Evolutionary conservation across 805 yeast species (phyloP).

Genomic region (Candida schatavii): DNA sequence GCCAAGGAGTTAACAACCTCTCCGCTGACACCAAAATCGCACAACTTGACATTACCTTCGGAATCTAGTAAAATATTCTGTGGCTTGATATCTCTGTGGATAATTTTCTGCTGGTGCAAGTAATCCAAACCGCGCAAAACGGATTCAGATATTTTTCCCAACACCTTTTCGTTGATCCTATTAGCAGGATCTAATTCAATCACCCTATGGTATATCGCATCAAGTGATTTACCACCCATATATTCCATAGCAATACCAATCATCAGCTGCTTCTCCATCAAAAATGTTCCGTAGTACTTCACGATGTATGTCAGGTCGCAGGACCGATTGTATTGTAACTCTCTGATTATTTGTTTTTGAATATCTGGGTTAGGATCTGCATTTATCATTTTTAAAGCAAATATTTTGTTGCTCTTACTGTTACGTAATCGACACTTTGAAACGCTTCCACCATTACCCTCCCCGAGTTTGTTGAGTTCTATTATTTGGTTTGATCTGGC

Average conservation of each 20-base stretch:
- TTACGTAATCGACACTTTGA: slow-evolving; percentile 65
- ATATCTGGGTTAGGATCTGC: slow-evolving; percentile 81
- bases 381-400: slow-evolving; percentile 78
- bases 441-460: slow-evolving; percentile 93
- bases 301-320: slow-evolving; percentile 86
- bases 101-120: slow-evolving; percentile 80
- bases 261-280: slow-evolving; percentile 70
- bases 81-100: slow-evolving; percentile 95
- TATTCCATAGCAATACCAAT: slow-evolving; percentile 96
- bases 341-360: slow-evolving; percentile 88
- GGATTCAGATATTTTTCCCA: slow-evolving; percentile 86
- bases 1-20: slow-evolving; percentile 94
- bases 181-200: slow-evolving; percentile 64
- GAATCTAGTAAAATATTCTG: slow-evolving; percentile 80
- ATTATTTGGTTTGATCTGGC: slow-evolving; percentile 59
- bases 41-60: slow-evolving; percentile 81
- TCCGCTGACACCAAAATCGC: slow-evolving; percentile 98
- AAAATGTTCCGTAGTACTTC: slow-evolving; percentile 87
- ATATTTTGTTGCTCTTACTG: slow-evolving; percentile 50
- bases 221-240: slow-evolving; percentile 91
- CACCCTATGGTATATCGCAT: slow-evolving; percentile 82
- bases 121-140: slow-evolving; percentile 84
- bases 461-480: slow-evolving; percentile 76
- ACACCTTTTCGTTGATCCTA: slow-evolving; percentile 86
- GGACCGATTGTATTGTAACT: slow-evolving; percentile 79